Base-by-base conservation (phyloP, 2,329 filamentous ascomycete species). In the Endothia cerciana region DNA sequence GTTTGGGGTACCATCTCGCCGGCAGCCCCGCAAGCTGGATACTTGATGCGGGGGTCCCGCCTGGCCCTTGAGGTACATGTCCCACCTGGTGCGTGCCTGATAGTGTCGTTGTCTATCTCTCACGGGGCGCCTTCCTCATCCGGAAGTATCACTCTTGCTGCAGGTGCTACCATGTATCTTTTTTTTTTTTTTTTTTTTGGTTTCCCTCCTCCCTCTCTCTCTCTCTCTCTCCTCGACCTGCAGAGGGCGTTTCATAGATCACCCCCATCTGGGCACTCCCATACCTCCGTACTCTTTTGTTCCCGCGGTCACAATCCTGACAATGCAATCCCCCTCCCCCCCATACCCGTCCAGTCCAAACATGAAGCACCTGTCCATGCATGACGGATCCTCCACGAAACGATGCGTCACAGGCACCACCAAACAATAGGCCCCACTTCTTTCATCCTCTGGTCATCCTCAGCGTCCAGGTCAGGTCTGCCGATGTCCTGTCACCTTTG, bases 221-320 rank as follows among this genome's bases (percentile, higher is more conserved):
- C 36, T 19, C 47, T 58, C n/a, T 33, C 33, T 49, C 41, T 40
- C 47, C 62, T 62, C 40, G 49, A 49, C 41, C 64, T 58, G 60
- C 36, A 61, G 59, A 41, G 43, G 61, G 64, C 43, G 64, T 65
- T 65, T 65, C 64, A 65, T n/a, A 58, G 60, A 58, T 53, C n/a
- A n/a, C n/a, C n/a, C 58, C 61, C 60, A 58, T 38, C 47, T 36
- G 33, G n/a, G n/a, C n/a, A n/a, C n/a, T n/a, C n/a, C n/a, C n/a
- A n/a, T n/a, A n/a, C n/a, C n/a, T n/a, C n/a, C 33, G 33, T 36
- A 36, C 4, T 36, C n/a, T n/a, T n/a, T 36, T 5, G 33, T 36
- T 36, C 33, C 33, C 33, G 33, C 33, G 10, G 33, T 36, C 33
- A 36, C 33, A n/a, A 36, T 36, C 33, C 33, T 36, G 33, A 7